A percentile compares a stretch with the other conserved stretches of the same genome.
Conservation (phyloP, 1,284 basidiomycete genomes). For the Neotropicomus parvogracilis region DNA sequence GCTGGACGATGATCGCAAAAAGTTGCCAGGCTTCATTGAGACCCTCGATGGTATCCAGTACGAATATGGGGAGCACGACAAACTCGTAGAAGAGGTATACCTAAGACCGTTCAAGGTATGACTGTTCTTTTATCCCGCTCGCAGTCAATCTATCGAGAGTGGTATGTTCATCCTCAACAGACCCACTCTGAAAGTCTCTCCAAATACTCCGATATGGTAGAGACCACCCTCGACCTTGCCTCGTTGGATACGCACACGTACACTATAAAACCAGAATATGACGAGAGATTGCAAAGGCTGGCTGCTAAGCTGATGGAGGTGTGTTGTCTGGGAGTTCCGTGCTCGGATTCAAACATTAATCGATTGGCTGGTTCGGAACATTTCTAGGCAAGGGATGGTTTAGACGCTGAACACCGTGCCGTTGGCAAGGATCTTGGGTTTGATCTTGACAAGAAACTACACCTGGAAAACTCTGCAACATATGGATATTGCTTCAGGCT, state of each 20-base stretch:
- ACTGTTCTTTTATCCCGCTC: neutral
- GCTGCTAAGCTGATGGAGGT: slow-evolving; percentile 66
- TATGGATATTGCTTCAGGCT: slow-evolving; percentile 95
- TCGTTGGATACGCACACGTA: slow-evolving; percentile 84
- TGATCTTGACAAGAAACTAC: slow-evolving; percentile 95
- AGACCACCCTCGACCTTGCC: slow-evolving; percentile 90
- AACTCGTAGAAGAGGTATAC: slow-evolving; percentile 68
- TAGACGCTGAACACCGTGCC: slow-evolving; percentile 80
- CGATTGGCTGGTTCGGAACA: neutral
- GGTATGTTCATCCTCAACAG: slow-evolving; percentile 37
- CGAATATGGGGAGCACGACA: slow-evolving; percentile 45
- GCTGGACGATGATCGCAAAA: neutral
- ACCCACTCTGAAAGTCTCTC: slow-evolving; percentile 59
- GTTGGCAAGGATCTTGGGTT: slow-evolving; percentile 75
- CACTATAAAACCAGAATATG: slow-evolving; percentile 91
- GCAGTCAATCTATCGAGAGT: too few relatives aligned
- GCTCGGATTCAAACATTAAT: neutral
- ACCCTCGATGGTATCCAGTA: slow-evolving; percentile 53
- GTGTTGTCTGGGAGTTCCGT: neutral
- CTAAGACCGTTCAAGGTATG: slow-evolving; percentile 58
- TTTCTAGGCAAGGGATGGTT: slow-evolving; percentile 63
- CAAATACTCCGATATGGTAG: slow-evolving; percentile 92
- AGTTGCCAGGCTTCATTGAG: slow-evolving; percentile 78
- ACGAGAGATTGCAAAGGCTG: slow-evolving; percentile 69
- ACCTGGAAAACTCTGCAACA: slow-evolving; percentile 87